Conservation (phyloP, 148 eudicot species). For the Amaranthus cruentus region DNA sequence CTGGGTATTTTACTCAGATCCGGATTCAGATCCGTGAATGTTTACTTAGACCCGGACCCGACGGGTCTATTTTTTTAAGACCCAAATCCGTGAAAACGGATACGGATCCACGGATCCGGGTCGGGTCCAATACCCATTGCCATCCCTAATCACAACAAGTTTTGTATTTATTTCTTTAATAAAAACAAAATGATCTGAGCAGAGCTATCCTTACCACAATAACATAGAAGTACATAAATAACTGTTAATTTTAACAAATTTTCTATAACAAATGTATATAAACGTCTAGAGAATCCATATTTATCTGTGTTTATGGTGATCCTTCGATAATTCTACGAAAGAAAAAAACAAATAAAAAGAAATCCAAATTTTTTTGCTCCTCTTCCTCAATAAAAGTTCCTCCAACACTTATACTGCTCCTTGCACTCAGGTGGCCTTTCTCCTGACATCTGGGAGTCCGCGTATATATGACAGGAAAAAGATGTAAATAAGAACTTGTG, state of each 20-base stretch:
- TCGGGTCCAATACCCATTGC: too few species aligned
- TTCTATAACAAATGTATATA: slow-evolving; percentile 4
- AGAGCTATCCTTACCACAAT: slow-evolving; percentile 1
- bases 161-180: background rate
- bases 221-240: background rate
- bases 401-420: slow-evolving; percentile 39
- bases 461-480: background rate
- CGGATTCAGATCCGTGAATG: too few species aligned
- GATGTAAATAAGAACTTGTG: too few species aligned
- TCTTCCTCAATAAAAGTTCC: slow-evolving; percentile 12
- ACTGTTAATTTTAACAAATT: background rate
- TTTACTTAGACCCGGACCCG: too few species aligned
- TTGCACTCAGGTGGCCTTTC: slow-evolving; percentile 89
- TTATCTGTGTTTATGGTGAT: background rate
- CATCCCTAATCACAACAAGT: too few species aligned
- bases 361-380: slow-evolving; percentile 16
- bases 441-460: slow-evolving; percentile 32
- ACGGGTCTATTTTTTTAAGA: too few species aligned
- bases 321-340: slow-evolving; percentile 17
- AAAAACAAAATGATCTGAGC: background rate
- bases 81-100: too few species aligned
- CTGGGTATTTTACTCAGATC: too few species aligned
- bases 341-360: slow-evolving; percentile 6
- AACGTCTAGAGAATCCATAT: slow-evolving; percentile 1
- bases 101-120: too few species aligned